Evolutionary conservation across 2,329 filamentous ascomycete genomes (phyloP).

Genomic region (Chaetothyriales sp.): DNA sequence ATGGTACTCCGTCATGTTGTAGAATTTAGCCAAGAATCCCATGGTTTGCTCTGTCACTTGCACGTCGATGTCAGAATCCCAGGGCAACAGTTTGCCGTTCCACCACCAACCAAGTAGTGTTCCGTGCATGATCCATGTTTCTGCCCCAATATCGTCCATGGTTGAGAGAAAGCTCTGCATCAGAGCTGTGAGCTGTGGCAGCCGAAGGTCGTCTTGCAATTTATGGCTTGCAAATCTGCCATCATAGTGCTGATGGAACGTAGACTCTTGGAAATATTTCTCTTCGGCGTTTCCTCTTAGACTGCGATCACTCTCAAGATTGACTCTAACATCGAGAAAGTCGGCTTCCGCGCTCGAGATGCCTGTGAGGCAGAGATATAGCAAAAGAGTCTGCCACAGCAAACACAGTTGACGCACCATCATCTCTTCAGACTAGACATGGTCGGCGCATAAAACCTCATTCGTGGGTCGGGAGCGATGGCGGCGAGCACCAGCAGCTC

Average conservation of each 20-base stretch:
- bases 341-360: slow-evolving; percentile 23
- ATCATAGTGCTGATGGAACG: slow-evolving; percentile 30
- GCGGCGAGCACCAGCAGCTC: background rate
- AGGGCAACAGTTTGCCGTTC: slow-evolving; percentile 48
- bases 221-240: slow-evolving; percentile 38
- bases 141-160: slow-evolving; percentile 42
- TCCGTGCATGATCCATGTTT: slow-evolving; percentile 53
- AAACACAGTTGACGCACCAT: background rate
- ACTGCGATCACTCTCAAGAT: slow-evolving; percentile 28
- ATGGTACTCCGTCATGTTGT: slow-evolving; percentile 49
- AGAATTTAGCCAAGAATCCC: slow-evolving; percentile 42
- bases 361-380: background rate
- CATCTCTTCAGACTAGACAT: background rate
- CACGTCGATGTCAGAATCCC: slow-evolving; percentile 49
- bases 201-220: slow-evolving; percentile 35
- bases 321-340: slow-evolving; percentile 31
- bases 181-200: slow-evolving; percentile 36
- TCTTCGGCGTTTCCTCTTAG: slow-evolving; percentile 27
- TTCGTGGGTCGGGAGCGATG: background rate
- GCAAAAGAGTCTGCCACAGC: background rate
- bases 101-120: slow-evolving; percentile 50
- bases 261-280: slow-evolving; percentile 38
- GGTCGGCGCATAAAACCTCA: background rate
- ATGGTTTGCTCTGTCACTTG: slow-evolving; percentile 44
- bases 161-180: slow-evolving; percentile 43